These are phyloP conservation scores for Phoma sp. DNA, from an alignment of 2,329 filamentous ascomycete genomes.

Conservation along the genomic window DNA sequence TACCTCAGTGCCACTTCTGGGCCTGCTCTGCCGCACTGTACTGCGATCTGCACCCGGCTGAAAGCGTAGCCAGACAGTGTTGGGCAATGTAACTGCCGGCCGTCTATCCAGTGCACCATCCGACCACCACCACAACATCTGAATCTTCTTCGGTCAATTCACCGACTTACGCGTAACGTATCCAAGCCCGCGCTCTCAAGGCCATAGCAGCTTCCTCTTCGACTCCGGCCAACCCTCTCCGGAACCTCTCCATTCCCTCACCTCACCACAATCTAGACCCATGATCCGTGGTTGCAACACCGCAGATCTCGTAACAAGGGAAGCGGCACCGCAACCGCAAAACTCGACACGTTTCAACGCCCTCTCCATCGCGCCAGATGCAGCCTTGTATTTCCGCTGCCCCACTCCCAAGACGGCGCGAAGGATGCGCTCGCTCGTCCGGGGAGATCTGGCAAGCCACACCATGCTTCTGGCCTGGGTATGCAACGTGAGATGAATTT, in stretches of 20 bases:
- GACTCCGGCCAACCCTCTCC: neutral
- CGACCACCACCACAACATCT: neutral
- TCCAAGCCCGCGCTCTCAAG: neutral
- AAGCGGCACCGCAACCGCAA: neutral
- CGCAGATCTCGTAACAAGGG: neutral
- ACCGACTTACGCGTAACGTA: neutral
- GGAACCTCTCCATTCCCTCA: neutral
- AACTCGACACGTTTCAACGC: slow-evolving; percentile 9
- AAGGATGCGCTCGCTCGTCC: neutral
- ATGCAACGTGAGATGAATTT: too few species aligned
- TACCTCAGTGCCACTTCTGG: too few species aligned
- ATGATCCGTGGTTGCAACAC: neutral
- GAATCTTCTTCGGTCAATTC: neutral
- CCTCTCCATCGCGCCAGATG: neutral
- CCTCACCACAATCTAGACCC: slow-evolving; percentile 2
- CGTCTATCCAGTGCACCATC: neutral
- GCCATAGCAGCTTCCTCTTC: slow-evolving; percentile 1
- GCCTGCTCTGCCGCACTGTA: too few species aligned
- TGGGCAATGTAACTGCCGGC: too few species aligned
- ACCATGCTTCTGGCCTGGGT: neutral
- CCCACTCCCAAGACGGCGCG: slow-evolving; percentile 1
- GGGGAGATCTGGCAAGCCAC: slow-evolving; percentile 5
- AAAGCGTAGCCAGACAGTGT: too few species aligned
- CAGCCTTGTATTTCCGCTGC: slow-evolving; percentile 1
- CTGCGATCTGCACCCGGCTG: too few species aligned